A percentile compares a stretch with the other conserved stretches of the same genome.
These are phyloP conservation scores for Ilyonectria mors-panacis DNA, from an alignment of 2,329 filamentous ascomycete species.

Conservation along the genomic window DNA sequence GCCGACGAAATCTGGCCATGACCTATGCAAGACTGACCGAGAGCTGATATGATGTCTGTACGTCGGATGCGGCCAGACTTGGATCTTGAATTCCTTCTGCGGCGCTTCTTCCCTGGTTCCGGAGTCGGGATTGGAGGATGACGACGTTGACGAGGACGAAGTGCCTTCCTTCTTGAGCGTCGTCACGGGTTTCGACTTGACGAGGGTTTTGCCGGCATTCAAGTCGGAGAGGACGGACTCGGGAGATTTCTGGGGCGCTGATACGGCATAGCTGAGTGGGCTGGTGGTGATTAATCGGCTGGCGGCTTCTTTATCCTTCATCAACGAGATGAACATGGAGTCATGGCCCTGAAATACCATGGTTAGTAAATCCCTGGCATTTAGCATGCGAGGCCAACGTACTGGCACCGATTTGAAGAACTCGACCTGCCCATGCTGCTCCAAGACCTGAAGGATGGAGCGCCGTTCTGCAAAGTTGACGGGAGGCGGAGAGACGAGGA, in stretches of 20 bases:
- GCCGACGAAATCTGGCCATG: conserved; percentile 58
- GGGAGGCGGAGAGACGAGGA: conserved; percentile 68
- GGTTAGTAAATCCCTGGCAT: neutral
- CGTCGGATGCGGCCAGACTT: conserved; percentile 56
- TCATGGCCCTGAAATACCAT: conserved; percentile 58
- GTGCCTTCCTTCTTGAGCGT: conserved; percentile 13
- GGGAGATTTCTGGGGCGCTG: conserved; percentile 47
- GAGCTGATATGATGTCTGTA: conserved; percentile 60
- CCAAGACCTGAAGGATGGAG: conserved; percentile 66
- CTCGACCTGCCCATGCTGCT: conserved; percentile 65
- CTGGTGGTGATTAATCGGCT: conserved; percentile 58
- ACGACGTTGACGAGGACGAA: neutral
- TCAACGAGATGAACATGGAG: conserved; percentile 66
- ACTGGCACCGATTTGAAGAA: conserved; percentile 60
- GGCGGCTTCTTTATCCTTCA: conserved; percentile 58
- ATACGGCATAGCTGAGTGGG: conserved; percentile 63
- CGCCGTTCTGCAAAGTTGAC: conserved; percentile 68
- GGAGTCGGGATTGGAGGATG: neutral
- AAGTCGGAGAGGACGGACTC: conserved; percentile 54
- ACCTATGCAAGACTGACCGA: conserved; percentile 55
- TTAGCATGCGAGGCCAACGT: conserved; percentile 11
- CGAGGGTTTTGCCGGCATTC: conserved; percentile 37
- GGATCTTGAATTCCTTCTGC: conserved; percentile 58
- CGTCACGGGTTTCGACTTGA: conserved; percentile 18
- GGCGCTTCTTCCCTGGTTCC: conserved; percentile 8